Evolutionary conservation across 352 stramenopile species (phyloP), one percentile per base, ranked within the genome.

Genomic region (Pythium brassicae): DNA sequence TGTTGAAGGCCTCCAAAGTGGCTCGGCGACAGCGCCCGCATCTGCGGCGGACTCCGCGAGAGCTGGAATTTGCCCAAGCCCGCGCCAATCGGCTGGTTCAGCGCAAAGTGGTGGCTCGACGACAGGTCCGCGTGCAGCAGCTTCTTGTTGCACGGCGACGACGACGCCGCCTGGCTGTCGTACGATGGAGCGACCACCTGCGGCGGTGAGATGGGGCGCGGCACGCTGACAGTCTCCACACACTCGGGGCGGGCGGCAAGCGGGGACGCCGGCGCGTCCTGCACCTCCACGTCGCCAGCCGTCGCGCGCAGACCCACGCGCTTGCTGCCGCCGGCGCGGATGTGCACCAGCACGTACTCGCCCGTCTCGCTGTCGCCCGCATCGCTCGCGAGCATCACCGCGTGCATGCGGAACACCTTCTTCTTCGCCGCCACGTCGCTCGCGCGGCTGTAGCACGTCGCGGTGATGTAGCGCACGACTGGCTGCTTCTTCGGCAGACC

Each of bases 341-440:
- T 90, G 64, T 90, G 80, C 40, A 90, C 80, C 7, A 90, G 72
- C 50, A 90, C 80, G 49, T 37, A 37, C 32, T 37, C 32, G 32
- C 32, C 32, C 2, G 32, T 37, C 32, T 37, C 78, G 9, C 74
- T 70, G 1, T 48, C 69, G 14, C 78, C 80, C 12, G 62, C 56
- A 15, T 66, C 63, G 29, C 80, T 65, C 17, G 78, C 76, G 32
- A 88, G 76, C 80, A 90, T 90, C 39, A 90, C 80, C 0, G 80
- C 80, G 52, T 90, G 80, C 80, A 90, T 90, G 39, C 80, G 80
- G 52, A 90, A 83, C 3, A 90, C 77, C 55, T 90, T 90, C 61
- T 87, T 87, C 63, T 86, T 83, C 20, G 69, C 63, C 20, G 66
- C 55, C n/a, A 76, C 55, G 32, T 77, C 68, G 5, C 71, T 85